Evolutionary conservation across 2,329 filamentous ascomycete genomes (phyloP), one percentile per base, ranked within the genome.

Genomic region (Exophiala aquamarina): DNA sequence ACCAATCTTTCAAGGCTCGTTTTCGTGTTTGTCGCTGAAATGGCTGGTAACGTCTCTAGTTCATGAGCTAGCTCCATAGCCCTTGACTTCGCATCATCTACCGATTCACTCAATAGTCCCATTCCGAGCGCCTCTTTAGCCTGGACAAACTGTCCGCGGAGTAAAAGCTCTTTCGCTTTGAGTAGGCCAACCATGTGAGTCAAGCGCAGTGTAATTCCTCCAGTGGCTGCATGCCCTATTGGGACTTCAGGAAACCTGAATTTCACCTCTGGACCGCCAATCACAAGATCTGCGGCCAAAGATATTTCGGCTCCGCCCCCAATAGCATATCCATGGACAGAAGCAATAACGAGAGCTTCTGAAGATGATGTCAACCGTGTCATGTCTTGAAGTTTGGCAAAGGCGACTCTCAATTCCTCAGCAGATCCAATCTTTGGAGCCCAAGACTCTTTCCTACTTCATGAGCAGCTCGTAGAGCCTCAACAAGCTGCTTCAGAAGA

Each of bases 231-330:
- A 41, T 51, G 49, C 10, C 49, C 49, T 11, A 51, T 41, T 9
- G 49, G 40, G 15, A 33, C 28, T 26, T 51, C 49, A 18, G 49
- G 49, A 31, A 51, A 51, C 29, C 39, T 36, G 34, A 47, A 47
- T 21, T 47, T 47, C 9, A 44, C 44, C 14, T 33, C 38, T n/a
- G 49, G 49, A 5, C 49, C 49, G 11, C 44, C 49, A 19, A 51
- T 51, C 14, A 51, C 49, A 26, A 51, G 47, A 29, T 51, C 49
- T 17, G 49, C 49, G 13, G 49, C 49, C 17, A 51, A 31, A 11
- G 49, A 37, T 32, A 51, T 51, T 28, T 51, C 49, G 13, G 49
- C 49, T 13, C 49, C 49, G 17, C 49, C 49, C 5, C 49, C 49
- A 35, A 51, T 40, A 6, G 49, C 49, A 23, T 37, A 51, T 5